phyloP scores from a whole-genome alignment of 192 early-diverging fungal species.

The Coemansia sp. region DNA sequence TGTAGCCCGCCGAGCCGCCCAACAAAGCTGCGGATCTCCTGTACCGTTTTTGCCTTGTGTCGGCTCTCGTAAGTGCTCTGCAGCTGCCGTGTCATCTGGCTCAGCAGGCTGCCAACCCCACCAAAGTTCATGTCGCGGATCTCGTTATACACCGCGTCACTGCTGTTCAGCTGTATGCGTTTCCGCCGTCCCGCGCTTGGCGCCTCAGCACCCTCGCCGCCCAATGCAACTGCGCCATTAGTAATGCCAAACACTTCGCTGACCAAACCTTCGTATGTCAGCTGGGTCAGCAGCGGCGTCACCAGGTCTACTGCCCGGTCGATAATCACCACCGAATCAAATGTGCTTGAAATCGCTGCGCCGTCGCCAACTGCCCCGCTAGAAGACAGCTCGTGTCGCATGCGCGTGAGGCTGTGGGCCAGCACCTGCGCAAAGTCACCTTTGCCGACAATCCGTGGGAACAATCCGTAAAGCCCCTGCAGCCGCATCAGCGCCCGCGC shows the following conservation, averaged over 20 bases:
- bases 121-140: conserved; percentile 90
- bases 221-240: conserved; percentile 37
- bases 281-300: conserved; percentile 90
- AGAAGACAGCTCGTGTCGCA: conserved; percentile 76
- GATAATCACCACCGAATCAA: conserved; percentile 85
- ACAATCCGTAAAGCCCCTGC: conserved; percentile 82
- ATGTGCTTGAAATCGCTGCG: conserved; percentile 59
- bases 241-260: conserved; percentile 89
- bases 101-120: conserved; percentile 79
- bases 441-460: conserved; percentile 89
- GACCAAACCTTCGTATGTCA: conserved; percentile 96
- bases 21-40: conserved; percentile 91
- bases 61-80: conserved; percentile 86
- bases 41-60: conserved; percentile 86
- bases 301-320: conserved; percentile 88
- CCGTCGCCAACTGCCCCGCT: conserved; percentile 21
- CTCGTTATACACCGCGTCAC: conserved; percentile 76
- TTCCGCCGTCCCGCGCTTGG: conserved; percentile 59
- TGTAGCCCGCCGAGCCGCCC: conserved; percentile 79
- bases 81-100: conserved; percentile 78
- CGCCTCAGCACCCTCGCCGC: conserved; percentile 20
- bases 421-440: conserved; percentile 75
- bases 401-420: conserved; percentile 75
- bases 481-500: conserved; percentile 82
- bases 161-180: conserved; percentile 76